phyloP scores from a whole-genome alignment of 164 flowering plant genomes.

The Nelumbo lutea region DNA sequence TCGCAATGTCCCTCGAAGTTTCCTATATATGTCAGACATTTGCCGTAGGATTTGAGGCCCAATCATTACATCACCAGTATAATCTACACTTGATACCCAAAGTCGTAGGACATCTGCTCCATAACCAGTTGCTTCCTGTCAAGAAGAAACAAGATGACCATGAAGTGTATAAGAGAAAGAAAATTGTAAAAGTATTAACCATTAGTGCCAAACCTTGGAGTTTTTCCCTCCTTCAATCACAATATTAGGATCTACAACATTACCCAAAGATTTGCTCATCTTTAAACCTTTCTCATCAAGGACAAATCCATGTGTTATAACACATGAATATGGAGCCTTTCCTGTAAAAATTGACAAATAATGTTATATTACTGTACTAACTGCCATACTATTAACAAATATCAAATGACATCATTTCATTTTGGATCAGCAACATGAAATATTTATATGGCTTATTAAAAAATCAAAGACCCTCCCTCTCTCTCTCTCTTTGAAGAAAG shows the following conservation, averaged over 20 bases:
- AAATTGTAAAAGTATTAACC: not conserved
- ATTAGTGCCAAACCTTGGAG: conserved; percentile 43
- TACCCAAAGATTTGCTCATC: conserved; percentile 98
- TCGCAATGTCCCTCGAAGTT: conserved; percentile 87
- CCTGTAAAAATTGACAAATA: conserved; percentile 40
- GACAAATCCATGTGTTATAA: conserved; percentile 95
- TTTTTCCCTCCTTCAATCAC: conserved; percentile 90
- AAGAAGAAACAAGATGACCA: conserved; percentile 15
- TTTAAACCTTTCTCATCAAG: conserved; percentile 93
- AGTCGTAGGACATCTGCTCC: conserved; percentile 96
- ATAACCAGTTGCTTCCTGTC: conserved; percentile 79
- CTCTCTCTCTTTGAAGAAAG: no score
- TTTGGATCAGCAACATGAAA: no score
- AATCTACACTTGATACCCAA: conserved; percentile 99
- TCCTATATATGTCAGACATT: conserved; percentile 93
- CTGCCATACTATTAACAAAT: no score
- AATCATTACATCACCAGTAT: conserved; percentile 82
- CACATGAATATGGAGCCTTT: conserved; percentile 80
- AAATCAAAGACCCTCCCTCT: no score
- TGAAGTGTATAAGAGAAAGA: conserved; percentile 1
- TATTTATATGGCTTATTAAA: no score
- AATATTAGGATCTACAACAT: conserved; percentile 85
- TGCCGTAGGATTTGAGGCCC: conserved; percentile 90
- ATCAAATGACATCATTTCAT: no score
- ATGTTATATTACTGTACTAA: not conserved